Evolutionary conservation across 192 early-diverging fungal genomes (phyloP).

Genomic region (Linnemannia elongata): DNA sequence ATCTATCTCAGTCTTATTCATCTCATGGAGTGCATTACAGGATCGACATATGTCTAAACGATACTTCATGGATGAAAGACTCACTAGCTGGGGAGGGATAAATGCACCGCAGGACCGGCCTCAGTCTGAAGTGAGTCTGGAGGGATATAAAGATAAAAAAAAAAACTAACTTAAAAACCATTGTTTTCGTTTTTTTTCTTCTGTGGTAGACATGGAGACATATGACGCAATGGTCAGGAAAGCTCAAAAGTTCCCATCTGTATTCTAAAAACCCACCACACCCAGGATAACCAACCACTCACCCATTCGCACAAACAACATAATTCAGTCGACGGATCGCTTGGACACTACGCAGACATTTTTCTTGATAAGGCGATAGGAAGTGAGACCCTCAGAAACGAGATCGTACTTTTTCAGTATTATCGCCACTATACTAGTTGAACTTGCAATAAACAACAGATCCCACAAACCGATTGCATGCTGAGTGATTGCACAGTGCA

Average conservation of each 20-base stretch:
- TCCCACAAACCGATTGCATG: neutral
- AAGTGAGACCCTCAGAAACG: too few relatives aligned
- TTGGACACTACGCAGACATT: neutral
- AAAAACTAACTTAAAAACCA: too few relatives aligned
- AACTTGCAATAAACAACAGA: neutral
- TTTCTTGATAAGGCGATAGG: neutral
- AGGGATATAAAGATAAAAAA: too few relatives aligned
- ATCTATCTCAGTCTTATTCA: neutral
- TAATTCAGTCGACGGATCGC: neutral
- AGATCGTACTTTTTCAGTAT: neutral
- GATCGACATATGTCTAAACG: neutral
- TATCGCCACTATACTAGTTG: neutral
- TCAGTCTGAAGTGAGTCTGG: too few relatives aligned
- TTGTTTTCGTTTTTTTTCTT: neutral
- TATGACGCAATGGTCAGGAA: slow-evolving; percentile 31
- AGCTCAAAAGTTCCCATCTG: slow-evolving; percentile 37
- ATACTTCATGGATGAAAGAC: neutral
- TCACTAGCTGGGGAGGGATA: neutral
- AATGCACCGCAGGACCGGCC: too few relatives aligned
- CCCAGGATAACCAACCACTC: neutral
- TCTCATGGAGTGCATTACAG: too few relatives aligned
- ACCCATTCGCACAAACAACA: neutral
- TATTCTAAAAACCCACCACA: slow-evolving; percentile 20
- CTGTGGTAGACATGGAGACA: slow-evolving; percentile 31
- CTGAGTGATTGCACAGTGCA: too few relatives aligned